phyloP scores from a whole-genome alignment of 129 eudicot genomes.

The Escallonia rubra region DNA sequence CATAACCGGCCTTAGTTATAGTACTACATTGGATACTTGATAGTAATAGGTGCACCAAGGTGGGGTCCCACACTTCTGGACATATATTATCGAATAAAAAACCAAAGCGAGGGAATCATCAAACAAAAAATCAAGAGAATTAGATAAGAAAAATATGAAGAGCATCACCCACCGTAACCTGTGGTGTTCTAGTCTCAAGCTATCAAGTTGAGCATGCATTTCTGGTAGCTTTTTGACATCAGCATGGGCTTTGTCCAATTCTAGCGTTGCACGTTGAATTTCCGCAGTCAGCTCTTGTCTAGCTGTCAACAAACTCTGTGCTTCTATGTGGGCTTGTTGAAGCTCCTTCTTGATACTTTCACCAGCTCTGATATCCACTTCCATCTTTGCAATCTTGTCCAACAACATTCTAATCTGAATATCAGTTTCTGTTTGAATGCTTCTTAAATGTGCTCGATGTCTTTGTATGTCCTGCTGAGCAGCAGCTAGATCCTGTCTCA shows the following conservation, averaged over 20 bases:
- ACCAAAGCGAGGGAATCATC: too few species aligned
- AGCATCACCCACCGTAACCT: conserved; percentile 64
- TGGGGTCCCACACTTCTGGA: too few species aligned
- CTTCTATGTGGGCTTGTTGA: conserved; percentile 66
- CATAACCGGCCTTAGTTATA: too few species aligned
- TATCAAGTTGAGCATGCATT: conserved; percentile 65
- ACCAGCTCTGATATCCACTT: conserved; percentile 52
- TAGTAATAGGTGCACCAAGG: too few species aligned
- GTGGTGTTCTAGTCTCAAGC: conserved; percentile 73
- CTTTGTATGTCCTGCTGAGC: conserved; percentile 56
- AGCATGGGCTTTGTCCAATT: conserved; percentile 51
- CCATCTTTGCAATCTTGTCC: conserved; percentile 83
- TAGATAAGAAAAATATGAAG: conserved; percentile 4
- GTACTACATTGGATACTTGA: too few species aligned
- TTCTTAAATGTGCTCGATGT: conserved; percentile 66
- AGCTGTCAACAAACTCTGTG: conserved; percentile 53
- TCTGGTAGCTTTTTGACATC: conserved; percentile 56
- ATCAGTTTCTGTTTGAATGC: conserved; percentile 71
- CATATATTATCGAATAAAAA: too few species aligned
- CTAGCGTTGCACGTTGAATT: conserved; percentile 44
- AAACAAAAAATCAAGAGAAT: background rate
- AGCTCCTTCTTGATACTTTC: conserved; percentile 56
- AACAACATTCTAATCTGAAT: conserved; percentile 61
- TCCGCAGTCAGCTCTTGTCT: conserved; percentile 49
- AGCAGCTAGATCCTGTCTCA: conserved; percentile 71